phyloP scores from a whole-genome alignment of 75 land plant genomes.

The Chamaecyparis obtusa region DNA sequence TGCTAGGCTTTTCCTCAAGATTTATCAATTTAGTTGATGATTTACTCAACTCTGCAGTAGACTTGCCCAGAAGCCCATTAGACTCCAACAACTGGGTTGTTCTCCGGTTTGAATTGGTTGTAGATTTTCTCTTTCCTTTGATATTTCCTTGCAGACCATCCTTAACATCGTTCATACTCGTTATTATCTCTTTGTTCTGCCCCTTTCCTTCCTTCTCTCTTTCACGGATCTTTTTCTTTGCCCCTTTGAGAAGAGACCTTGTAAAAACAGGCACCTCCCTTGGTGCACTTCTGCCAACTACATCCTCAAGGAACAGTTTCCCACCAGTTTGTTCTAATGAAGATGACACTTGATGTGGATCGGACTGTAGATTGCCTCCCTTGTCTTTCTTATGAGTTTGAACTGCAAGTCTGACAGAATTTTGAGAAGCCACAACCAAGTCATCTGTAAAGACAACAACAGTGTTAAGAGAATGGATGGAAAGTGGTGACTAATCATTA shows the following conservation, averaged over 20 bases:
- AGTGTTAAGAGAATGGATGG: not conserved
- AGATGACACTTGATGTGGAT: constrained; percentile 6
- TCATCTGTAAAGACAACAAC: not conserved
- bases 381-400: constrained; percentile 33
- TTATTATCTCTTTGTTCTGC: constrained; percentile 32
- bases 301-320: constrained; percentile 57
- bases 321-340: constrained; percentile 22
- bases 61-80: constrained; percentile 49
- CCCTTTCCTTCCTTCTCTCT: constrained; percentile 72
- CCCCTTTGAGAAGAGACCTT: constrained; percentile 40
- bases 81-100: constrained; percentile 59
- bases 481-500: not conserved
- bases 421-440: not conserved
- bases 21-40: constrained; percentile 13
- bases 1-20: constrained; percentile 18
- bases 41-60: constrained; percentile 29
- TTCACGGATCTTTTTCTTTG: constrained; percentile 82
- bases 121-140: constrained; percentile 74
- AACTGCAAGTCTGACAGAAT: constrained; percentile 4
- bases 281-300: constrained; percentile 29
- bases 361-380: constrained; percentile 18
- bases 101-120: constrained; percentile 72
- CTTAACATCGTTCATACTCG: constrained; percentile 35
- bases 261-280: constrained; percentile 47
- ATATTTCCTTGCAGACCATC: constrained; percentile 39